Evolutionary conservation across 148 eudicot species (phyloP).

Genomic region (Pharnaceum exiguum): DNA sequence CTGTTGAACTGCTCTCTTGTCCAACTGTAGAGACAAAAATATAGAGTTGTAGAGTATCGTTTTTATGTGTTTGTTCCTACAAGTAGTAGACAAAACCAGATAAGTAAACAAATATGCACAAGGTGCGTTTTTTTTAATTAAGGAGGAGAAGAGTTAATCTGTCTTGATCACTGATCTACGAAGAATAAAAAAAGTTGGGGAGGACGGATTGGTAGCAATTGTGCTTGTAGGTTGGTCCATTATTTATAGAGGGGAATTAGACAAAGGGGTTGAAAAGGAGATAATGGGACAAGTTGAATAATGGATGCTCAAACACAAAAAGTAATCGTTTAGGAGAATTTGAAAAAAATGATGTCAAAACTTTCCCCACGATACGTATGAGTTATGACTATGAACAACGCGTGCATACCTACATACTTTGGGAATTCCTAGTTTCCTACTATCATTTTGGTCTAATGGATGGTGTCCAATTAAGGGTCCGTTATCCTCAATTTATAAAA

Average conservation of each 20-base stretch:
- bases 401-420: no score
- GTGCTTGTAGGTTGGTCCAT: slow-evolving; percentile 3
- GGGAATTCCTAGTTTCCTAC: no score
- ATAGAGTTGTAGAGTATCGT: background rate
- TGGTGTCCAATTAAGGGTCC: no score
- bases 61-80: no score
- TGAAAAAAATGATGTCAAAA: slow-evolving; percentile 7
- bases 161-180: background rate
- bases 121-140: no score
- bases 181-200: background rate
- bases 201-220: slow-evolving; percentile 1
- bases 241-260: slow-evolving; percentile 2
- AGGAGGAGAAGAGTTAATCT: background rate
- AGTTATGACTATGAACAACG: no score
- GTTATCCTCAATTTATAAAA: no score
- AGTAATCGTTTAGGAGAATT: background rate
- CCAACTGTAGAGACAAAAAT: no score
- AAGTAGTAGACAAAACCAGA: no score
- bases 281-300: slow-evolving; percentile 3
- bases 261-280: background rate
- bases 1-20: background rate
- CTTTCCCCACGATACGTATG: no score
- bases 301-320: background rate
- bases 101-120: no score
- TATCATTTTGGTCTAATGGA: no score